phyloP scores from a whole-genome alignment of 257 asterid genomes.

The Voacanga thouarsii region DNA sequence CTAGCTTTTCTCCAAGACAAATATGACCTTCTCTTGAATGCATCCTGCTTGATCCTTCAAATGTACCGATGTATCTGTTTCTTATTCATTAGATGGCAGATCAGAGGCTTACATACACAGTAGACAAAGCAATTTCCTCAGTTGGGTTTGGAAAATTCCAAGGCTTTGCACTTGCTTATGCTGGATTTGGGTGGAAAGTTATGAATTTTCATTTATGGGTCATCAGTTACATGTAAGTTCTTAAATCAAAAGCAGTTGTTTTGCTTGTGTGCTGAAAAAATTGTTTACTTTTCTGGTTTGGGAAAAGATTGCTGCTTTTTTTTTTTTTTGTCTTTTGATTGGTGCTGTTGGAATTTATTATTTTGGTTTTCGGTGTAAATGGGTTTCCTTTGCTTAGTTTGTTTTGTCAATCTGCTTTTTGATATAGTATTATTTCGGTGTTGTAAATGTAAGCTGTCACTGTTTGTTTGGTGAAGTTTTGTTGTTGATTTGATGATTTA shows the following conservation, averaged over 20 bases:
- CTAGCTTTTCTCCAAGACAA: too few species aligned
- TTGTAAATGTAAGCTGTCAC: neutral
- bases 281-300: neutral
- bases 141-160: slow-evolving; percentile 72
- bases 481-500: neutral
- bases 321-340: neutral
- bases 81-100: neutral
- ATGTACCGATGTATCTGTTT: neutral
- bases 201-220: too few species aligned
- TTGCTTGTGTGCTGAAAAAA: neutral
- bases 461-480: slow-evolving; percentile 7
- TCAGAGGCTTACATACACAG: slow-evolving; percentile 31
- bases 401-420: neutral
- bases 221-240: slow-evolving; percentile 12
- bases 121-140: slow-evolving; percentile 63
- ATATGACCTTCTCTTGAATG: neutral
- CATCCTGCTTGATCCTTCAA: too few species aligned
- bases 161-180: slow-evolving; percentile 49
- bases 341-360: neutral
- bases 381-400: slow-evolving; percentile 4
- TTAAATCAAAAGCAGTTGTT: neutral
- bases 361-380: neutral
- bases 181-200: slow-evolving; percentile 73
- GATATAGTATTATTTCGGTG: neutral
- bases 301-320: slow-evolving; percentile 8